Base-by-base conservation (phyloP, 2,329 filamentous ascomycete species). In the Sclerotinia minor region DNA sequence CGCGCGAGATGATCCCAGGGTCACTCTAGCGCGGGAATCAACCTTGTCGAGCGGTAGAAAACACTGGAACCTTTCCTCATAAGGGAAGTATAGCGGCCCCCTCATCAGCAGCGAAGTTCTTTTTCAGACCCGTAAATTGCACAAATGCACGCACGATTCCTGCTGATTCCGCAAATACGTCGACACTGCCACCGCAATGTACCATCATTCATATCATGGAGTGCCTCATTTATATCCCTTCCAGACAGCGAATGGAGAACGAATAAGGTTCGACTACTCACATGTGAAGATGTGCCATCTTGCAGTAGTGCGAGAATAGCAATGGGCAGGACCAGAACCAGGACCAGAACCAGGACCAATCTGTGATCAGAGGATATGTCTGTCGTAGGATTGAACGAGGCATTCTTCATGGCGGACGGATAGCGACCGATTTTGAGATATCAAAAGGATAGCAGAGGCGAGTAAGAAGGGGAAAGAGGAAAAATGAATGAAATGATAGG, bases 401-500 rank as follows among this genome's bases (percentile, higher is more conserved):
- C 57, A 67, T 67, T 24, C 65, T 67, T 63, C 47, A 67, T 47
- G 55, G 65, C 55, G 47, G 65, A 60, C 19, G 45, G 35, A n/a
- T 21, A 19, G 57, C 17, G 38, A 32, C 55, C 38, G 24, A 29
- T 45, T 8, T 44, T 3, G 41, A 45, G 41, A 9, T 24, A 24
- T 60, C 26, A 1, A 49, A 8, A 4, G 11, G 19, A 9, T 26
- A 15, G 38, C 41, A 8, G 13, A 26, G 26, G 7, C 38, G n/a
- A 38, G 26, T 26, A 24, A 11, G 24, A 19, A 47, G 1, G 3
- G 44, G 6, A 49, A 9, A 17, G 1, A 5, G 26, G 5, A 24
- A 38, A 13, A 2, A 2, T 26, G 6, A 60, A 47, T 24, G 19
- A 47, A 60, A 47, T n/a, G 13, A n/a, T 17, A 35, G n/a, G n/a